Conservation (phyloP, 192 early-diverging fungal species). For the Gamsiella multidivaricata region DNA sequence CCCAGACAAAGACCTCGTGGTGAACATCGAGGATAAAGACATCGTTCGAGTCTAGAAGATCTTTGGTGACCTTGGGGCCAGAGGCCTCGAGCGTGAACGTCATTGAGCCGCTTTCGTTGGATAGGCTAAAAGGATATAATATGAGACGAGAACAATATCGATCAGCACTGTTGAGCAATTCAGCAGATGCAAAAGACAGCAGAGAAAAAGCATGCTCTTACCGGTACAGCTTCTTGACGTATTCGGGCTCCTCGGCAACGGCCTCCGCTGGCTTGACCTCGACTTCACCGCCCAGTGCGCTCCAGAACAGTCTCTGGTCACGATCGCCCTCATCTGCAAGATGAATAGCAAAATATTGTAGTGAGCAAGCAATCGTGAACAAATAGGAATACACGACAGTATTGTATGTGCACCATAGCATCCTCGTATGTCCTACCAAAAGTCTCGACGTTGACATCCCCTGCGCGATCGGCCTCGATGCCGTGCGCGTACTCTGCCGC, state of each 20-base stretch:
- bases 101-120: slow-evolving; percentile 51
- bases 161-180: neutral
- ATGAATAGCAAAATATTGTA: neutral
- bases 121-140: slow-evolving; percentile 9
- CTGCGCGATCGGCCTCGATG: slow-evolving; percentile 72
- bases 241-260: slow-evolving; percentile 39
- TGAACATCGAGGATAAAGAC: slow-evolving; percentile 79
- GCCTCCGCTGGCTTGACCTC: slow-evolving; percentile 66
- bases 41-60: slow-evolving; percentile 68
- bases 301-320: slow-evolving; percentile 70
- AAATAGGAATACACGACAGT: neutral
- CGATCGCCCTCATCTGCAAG: slow-evolving; percentile 67
- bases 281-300: slow-evolving; percentile 71
- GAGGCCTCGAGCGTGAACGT: slow-evolving; percentile 67
- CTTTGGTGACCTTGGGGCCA: slow-evolving; percentile 53
- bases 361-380: too few relatives aligned
- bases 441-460: slow-evolving; percentile 65
- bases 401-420: too few relatives aligned
- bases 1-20: slow-evolving; percentile 70
- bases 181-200: neutral
- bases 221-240: slow-evolving; percentile 62
- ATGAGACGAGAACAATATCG: neutral
- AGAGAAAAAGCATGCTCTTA: slow-evolving; percentile 6
- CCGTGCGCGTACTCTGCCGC: slow-evolving; percentile 73
- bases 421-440: slow-evolving; percentile 77